These are phyloP conservation scores for Microdochium bolleyi DNA, from an alignment of 2,329 filamentous ascomycete genomes.

Conservation along the genomic window DNA sequence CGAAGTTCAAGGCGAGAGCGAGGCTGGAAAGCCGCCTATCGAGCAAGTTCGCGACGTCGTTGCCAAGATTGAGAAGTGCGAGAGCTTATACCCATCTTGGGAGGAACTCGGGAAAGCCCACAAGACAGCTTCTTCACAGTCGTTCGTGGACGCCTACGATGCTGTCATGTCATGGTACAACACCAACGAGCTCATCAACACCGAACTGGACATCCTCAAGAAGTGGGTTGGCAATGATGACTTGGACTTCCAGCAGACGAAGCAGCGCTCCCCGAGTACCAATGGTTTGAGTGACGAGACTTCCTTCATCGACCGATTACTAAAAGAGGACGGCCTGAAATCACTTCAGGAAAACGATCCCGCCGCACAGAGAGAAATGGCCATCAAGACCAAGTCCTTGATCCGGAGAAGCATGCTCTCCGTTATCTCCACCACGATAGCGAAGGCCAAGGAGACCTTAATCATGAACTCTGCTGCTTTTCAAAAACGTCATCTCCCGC, in stretches of 20 bases:
- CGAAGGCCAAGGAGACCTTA: conserved; percentile 86
- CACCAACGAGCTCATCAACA: conserved; percentile 92
- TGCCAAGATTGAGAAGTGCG: conserved; percentile 81
- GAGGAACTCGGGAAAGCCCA: conserved; percentile 67
- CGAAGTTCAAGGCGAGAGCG: conserved; percentile 86
- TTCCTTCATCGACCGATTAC: conserved; percentile 85
- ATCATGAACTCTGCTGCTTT: conserved; percentile 82
- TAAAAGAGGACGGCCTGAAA: conserved; percentile 92
- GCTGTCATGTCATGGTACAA: conserved; percentile 95
- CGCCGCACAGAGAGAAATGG: conserved; percentile 20
- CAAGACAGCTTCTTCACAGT: conserved; percentile 65
- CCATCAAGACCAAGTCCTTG: conserved; percentile 28
- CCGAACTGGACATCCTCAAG: conserved; percentile 81
- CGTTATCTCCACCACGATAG: conserved; percentile 77
- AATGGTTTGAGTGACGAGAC: conserved; percentile 80
- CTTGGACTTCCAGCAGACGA: conserved; percentile 77
- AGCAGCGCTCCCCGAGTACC: conserved; percentile 58
- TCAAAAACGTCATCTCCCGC: conserved; percentile 80
- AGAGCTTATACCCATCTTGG: conserved; percentile 77
- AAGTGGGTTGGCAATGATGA: conserved; percentile 97
- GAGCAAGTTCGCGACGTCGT: conserved; percentile 89
- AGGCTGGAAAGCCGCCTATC: conserved; percentile 78
- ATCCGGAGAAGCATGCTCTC: conserved; percentile 68
- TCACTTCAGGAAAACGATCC: conserved; percentile 72
- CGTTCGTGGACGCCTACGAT: conserved; percentile 77